A percentile compares a stretch with the other conserved stretches of the same genome.
These are phyloP conservation scores for Helminthosporium solani DNA, from an alignment of 2,329 filamentous ascomycete genomes.

Conservation along the genomic window DNA sequence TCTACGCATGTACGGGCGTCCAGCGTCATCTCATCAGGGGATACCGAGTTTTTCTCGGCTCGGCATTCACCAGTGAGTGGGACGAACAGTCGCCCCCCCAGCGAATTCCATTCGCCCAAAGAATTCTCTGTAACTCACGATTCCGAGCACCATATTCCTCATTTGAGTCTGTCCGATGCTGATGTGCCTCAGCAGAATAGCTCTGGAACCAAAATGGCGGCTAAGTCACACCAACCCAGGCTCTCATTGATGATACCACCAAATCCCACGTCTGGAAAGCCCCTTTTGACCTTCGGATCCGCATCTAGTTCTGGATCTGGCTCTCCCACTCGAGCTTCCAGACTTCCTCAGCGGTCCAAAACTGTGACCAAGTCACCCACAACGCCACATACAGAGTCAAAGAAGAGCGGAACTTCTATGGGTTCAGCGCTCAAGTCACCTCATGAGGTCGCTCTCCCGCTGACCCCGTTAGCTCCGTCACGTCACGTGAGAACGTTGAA, in stretches of 20 bases:
- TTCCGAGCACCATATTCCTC: conserved; percentile 6
- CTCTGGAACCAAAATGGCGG: not conserved
- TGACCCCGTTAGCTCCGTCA: conserved; percentile 1
- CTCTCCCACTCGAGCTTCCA: conserved; percentile 19
- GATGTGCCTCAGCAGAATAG: conserved; percentile 5
- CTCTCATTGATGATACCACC: conserved; percentile 21
- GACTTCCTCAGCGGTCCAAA: conserved; percentile 25
- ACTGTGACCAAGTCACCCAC: not conserved
- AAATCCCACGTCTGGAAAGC: conserved; percentile 4
- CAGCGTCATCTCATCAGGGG: conserved; percentile 21
- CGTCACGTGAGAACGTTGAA: conserved; percentile 27
- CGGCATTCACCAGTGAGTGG: conserved; percentile 32
- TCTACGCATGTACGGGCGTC: conserved; percentile 9
- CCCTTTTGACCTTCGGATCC: conserved; percentile 7
- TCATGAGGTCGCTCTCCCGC: conserved; percentile 6
- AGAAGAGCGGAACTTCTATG: not conserved
- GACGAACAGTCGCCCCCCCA: conserved; percentile 2
- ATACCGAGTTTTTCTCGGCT: conserved; percentile 22
- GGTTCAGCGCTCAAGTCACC: not conserved
- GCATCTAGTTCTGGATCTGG: conserved; percentile 12
- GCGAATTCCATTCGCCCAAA: conserved; percentile 16
- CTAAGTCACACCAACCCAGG: conserved; percentile 16
- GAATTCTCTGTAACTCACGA: conserved; percentile 24
- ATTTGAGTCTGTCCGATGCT: conserved; percentile 17
- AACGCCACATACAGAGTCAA: not conserved